A percentile compares a stretch with the other conserved stretches of the same genome.
These are phyloP conservation scores for Camptophora hylomeconis DNA, from an alignment of 2,329 filamentous ascomycete species.

Conservation along the genomic window DNA sequence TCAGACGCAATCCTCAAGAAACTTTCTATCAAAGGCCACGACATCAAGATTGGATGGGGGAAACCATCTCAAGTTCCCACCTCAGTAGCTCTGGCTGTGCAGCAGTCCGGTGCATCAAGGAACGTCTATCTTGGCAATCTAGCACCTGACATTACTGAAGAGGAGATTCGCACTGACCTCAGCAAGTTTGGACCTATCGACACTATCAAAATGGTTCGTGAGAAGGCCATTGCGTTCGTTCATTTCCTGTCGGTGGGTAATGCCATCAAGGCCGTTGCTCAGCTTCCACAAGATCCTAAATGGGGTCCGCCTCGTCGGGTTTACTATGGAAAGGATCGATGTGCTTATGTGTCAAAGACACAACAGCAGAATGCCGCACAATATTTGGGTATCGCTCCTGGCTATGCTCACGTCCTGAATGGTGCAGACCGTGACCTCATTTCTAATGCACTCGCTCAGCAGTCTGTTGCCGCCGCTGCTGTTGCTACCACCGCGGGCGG, in stretches of 20 bases:
- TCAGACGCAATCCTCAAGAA: constrained; percentile 99
- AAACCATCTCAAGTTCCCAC: constrained; percentile 97
- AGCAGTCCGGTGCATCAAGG: constrained; percentile 90
- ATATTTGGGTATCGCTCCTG: constrained; percentile 91
- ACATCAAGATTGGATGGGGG: constrained; percentile 99
- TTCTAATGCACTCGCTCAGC: constrained; percentile 88
- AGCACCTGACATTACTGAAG: constrained; percentile 77
- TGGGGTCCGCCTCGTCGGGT: constrained; percentile 93
- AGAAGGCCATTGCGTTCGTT: constrained; percentile 96
- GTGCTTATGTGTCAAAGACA: constrained; percentile 97
- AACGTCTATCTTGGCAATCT: constrained; percentile 96
- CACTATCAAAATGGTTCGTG: constrained; percentile 91
- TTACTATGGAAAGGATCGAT: constrained; percentile 97
- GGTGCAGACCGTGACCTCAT: constrained; percentile 93
- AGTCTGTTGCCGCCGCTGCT: constrained; percentile 91
- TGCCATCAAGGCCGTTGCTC: constrained; percentile 93
- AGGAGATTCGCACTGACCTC: constrained; percentile 84
- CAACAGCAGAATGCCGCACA: constrained; percentile 98
- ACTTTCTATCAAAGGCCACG: constrained; percentile 93
- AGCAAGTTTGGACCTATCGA: constrained; percentile 95
- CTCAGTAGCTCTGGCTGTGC: constrained; percentile 90
- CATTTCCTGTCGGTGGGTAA: constrained; percentile 97
- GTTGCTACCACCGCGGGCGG: constrained; percentile 94
- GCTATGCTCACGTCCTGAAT: constrained; percentile 91
- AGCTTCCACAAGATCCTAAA: constrained; percentile 89